Conservation (phyloP, 129 eudicot species). For the Calendula officinalis region DNA sequence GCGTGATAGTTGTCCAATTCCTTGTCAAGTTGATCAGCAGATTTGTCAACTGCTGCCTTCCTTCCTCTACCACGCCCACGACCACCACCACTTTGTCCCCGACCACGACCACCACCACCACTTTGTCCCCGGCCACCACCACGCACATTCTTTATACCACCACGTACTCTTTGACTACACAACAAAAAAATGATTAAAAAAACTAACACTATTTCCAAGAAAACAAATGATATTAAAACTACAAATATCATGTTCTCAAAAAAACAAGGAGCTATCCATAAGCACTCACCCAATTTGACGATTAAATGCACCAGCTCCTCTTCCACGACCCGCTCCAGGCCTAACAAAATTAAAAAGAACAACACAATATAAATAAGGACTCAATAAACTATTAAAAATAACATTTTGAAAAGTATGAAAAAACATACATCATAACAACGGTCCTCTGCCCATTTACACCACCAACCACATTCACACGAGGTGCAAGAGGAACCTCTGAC, state of each 20-base stretch:
- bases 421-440: constrained; percentile 69
- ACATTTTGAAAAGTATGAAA: neutral
- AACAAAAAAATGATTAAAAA: neutral
- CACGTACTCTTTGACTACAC: constrained; percentile 53
- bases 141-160: constrained; percentile 34
- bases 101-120: constrained; percentile 42
- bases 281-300: constrained; percentile 49
- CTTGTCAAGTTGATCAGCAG: constrained; percentile 92
- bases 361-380: neutral
- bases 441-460: constrained; percentile 76
- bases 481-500: constrained; percentile 49
- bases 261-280: neutral
- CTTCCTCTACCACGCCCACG: constrained; percentile 52
- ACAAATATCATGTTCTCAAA: neutral
- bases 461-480: constrained; percentile 77
- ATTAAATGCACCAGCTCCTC: constrained; percentile 44
- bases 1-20: constrained; percentile 88
- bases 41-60: constrained; percentile 53
- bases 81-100: constrained; percentile 43
- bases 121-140: constrained; percentile 36
- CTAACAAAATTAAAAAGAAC: constrained; percentile 23
- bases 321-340: constrained; percentile 52
- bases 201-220: neutral
- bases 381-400: neutral
- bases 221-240: neutral